Conservation (phyloP, 371 early-diverging fungal species). For the Syncephalastrum racemosum region DNA sequence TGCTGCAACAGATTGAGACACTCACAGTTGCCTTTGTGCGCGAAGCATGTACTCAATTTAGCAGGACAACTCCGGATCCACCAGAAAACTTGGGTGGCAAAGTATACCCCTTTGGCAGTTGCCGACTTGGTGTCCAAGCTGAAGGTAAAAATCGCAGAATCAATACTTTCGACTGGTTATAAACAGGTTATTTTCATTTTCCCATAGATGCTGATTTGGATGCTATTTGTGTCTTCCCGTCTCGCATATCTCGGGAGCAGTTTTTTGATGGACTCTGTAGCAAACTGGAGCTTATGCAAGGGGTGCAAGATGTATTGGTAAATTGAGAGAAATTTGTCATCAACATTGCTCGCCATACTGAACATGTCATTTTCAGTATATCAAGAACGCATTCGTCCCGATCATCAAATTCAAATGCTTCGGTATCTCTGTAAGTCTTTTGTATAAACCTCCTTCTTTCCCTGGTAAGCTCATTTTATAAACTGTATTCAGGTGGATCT, state of each 20-base stretch:
- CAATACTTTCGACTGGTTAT: too few species aligned
- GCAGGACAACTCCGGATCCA: too few species aligned
- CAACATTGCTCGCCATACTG: background rate
- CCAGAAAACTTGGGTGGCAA: constrained; percentile 81
- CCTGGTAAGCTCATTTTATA: background rate
- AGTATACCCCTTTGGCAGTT: constrained; percentile 98
- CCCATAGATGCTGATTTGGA: constrained; percentile 94
- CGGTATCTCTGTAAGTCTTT: constrained; percentile 72
- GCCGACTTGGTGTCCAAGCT: constrained; percentile 97
- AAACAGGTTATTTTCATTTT: background rate
- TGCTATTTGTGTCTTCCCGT: constrained; percentile 96
- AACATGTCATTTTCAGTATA: constrained; percentile 45
- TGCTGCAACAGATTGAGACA: too few species aligned
- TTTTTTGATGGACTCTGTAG: constrained; percentile 91
- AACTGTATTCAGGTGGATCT: background rate
- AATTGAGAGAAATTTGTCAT: background rate
- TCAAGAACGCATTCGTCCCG: constrained; percentile 97
- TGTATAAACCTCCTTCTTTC: background rate
- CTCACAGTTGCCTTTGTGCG: too few species aligned
- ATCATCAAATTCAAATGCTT: constrained; percentile 94
- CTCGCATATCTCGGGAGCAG: constrained; percentile 87
- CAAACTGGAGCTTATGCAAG: constrained; percentile 69
- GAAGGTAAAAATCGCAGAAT: constrained; percentile 51
- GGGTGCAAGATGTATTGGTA: background rate
- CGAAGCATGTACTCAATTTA: too few species aligned